Evolutionary conservation across 805 yeast genomes (phyloP).

Genomic region (Wickerhamiella shivajii): DNA sequence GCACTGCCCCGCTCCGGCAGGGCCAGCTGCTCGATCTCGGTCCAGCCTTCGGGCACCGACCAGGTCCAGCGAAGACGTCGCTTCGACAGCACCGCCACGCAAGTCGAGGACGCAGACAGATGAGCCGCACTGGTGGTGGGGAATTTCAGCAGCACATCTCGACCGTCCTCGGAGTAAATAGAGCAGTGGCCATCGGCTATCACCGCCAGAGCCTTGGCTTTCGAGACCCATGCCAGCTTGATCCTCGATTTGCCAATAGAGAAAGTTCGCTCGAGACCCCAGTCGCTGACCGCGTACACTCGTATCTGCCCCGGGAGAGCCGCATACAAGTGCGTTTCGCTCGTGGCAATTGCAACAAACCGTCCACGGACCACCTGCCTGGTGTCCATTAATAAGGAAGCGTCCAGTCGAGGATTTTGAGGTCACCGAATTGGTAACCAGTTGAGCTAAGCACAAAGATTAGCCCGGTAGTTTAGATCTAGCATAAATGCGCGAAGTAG

Average conservation of each 20-base stretch:
- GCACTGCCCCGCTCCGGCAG: too few relatives aligned
- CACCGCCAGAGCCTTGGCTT: conserved; percentile 2
- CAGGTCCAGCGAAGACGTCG: conserved; percentile 6
- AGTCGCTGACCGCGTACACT: neutral
- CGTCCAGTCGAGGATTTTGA: too few relatives aligned
- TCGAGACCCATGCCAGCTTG: neutral
- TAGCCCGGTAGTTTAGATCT: neutral
- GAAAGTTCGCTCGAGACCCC: conserved; percentile 2
- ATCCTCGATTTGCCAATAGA: too few relatives aligned
- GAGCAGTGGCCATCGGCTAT: neutral
- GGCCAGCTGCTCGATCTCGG: neutral
- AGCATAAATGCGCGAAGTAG: conserved; percentile 5
- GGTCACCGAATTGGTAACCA: too few relatives aligned
- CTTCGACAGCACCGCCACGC: conserved; percentile 5
- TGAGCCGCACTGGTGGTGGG: conserved; percentile 1
- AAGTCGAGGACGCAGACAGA: neutral
- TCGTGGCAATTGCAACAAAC: conserved; percentile 2
- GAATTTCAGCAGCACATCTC: neutral
- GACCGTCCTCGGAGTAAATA: conserved; percentile 3
- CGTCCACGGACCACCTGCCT: conserved; percentile 1
- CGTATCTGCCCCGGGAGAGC: neutral
- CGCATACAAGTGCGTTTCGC: neutral
- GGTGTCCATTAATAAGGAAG: conserved; percentile 7
- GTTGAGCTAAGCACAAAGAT: neutral
- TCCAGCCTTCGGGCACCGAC: neutral